Base-by-base conservation (phyloP, 2,329 filamentous ascomycete species). In the Polytolypa hystricis region DNA sequence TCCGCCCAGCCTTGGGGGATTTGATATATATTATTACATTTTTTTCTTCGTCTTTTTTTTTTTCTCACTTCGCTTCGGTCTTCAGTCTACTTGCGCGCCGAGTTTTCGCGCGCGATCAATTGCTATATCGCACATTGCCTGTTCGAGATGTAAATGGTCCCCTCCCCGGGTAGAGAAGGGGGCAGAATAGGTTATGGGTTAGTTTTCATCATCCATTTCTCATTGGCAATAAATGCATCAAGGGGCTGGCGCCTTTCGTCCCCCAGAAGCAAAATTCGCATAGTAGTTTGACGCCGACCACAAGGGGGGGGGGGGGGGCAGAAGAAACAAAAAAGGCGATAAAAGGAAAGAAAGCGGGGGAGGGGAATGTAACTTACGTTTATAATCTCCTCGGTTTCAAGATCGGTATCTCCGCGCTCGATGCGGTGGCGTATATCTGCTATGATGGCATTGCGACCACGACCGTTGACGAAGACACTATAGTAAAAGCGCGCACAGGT, bases 71-170 rank as follows among this genome's bases (percentile, higher is more conserved):
- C 25, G 43, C 21, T 30, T 48, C 38, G 34, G n/a, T n/a, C n/a
- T n/a, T n/a, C n/a, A n/a, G n/a, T n/a, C n/a, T n/a, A n/a, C n/a
- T n/a, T n/a, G n/a, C n/a, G n/a, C n/a, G n/a, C 53, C 53, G 26
- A 84, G 57, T 58, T 86, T 93, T 20, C 60, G 57, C 1, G 80
- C 84, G 33, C 87, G 73, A 52, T 94, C 84, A 35, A 74, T 73
- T 19, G 87, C 87, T 53, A 95, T 95, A 50, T 86, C 82, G 52
- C 84, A 85, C 84, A 95, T 94, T 27, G 87, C 86, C 81, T 85
- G 38, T 25, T 2, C 30, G 14, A n/a, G 9, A 3, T 19, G 10
- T 5, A 16, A 6, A 12, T 36, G 16, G 12, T 20, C 16, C 20
- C 30, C 15, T 36, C 29, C 3, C 9, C 10, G 9, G 9, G 15